Evolutionary conservation across 1,284 basidiomycete genomes (phyloP), one percentile per base, ranked within the genome.

Genomic region (Pisolithus thermaeus): DNA sequence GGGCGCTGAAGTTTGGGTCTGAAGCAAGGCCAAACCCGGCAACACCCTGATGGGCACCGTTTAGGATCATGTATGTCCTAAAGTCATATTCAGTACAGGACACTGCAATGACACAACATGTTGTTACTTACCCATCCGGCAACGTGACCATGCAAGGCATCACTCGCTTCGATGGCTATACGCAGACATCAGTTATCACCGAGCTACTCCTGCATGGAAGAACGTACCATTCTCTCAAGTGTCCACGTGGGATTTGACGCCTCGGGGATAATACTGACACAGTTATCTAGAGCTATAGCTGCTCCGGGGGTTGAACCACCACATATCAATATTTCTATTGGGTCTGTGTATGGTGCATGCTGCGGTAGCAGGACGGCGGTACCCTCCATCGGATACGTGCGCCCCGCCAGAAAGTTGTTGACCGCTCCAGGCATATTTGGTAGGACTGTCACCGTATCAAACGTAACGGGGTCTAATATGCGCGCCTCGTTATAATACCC

Each of bases 401-500:
- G 79, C 28, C 88, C 87, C 16, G 72, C 84, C 20, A 78, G 67
- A 64, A 87, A 83, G 55, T 87, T 81, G 56, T 83, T 86, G n/a
- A 90, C 87, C 1, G 81, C 74, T 0, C 79, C 85, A 1, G 90
- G 88, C 51, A 88, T 79, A 56, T 87, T 83, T 7, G 87, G 87
- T 2, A 91, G 68, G 11, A 73, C 67, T 4, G 66, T 70, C 49
- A 80, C 64, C 0, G 87, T 89, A 23, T 73, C 65, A 56, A 89
- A 86, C 0, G 78, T 85, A 4, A 64, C 69, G 1, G 83, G 79
- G 55, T 90, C 76, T 14, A 89, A 71, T 53, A 88, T 79, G n/a
- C 87, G 79, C 0, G 87, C 87, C 64, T 90, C 84, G 56, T 90
- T 89, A 69, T 82, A 89, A 61, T 89, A 88, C 2, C 77, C 83